These are phyloP conservation scores for Geoglossum cookeanum DNA, from an alignment of 2,329 filamentous ascomycete species.

Conservation along the genomic window DNA sequence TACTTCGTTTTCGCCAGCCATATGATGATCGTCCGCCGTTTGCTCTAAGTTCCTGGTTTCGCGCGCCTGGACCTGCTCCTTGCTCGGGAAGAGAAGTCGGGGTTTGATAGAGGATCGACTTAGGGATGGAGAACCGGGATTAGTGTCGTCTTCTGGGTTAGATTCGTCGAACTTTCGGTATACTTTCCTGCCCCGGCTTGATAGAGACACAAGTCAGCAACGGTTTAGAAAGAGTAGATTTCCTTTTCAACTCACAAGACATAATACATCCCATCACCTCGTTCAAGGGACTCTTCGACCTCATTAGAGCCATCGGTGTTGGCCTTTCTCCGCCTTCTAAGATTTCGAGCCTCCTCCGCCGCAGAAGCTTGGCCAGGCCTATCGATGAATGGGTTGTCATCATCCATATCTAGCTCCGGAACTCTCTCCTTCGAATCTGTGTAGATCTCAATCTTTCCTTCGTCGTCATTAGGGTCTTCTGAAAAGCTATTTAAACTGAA, in stretches of 20 bases:
- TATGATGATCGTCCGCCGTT: conserved; percentile 35
- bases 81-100: conserved; percentile 46
- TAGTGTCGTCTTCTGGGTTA: conserved; percentile 15
- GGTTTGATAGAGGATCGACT: conserved; percentile 55
- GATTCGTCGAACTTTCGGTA: conserved; percentile 44
- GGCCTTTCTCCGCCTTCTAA: conserved; percentile 17
- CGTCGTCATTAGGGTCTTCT: conserved; percentile 31
- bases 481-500: conserved; percentile 38
- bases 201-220: conserved; percentile 12
- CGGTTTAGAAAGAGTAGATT: not conserved
- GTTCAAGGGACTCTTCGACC: conserved; percentile 42
- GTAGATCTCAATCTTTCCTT: conserved; percentile 43
- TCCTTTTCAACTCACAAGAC: conserved; percentile 45
- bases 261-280: conserved; percentile 55
- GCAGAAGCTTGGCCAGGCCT: conserved; percentile 12
- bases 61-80: conserved; percentile 24
- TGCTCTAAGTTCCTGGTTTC: conserved; percentile 25
- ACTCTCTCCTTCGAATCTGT: conserved; percentile 59
- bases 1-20: not conserved
- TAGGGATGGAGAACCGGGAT: conserved; percentile 19
- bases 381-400: conserved; percentile 55
- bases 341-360: conserved; percentile 15
- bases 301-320: conserved; percentile 23
- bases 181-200: conserved; percentile 54
- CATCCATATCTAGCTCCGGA: conserved; percentile 44